These are phyloP conservation scores for Cystobasidiaceae sp. DNA, from an alignment of 1,284 basidiomycete genomes.

Conservation along the genomic window DNA sequence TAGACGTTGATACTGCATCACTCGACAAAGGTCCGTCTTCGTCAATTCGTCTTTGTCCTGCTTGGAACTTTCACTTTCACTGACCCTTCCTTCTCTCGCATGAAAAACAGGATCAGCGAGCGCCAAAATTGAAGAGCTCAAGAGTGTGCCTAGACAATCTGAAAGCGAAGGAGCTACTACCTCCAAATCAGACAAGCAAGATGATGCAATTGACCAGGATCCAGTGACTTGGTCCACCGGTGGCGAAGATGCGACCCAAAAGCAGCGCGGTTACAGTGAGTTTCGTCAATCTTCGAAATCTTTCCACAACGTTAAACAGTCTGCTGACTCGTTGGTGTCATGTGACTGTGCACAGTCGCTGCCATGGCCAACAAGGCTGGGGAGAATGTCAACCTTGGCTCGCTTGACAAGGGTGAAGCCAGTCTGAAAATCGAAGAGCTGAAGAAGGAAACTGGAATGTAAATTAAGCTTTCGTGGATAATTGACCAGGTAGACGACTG, in stretches of 20 bases:
- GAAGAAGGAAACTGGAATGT: constrained; percentile 29
- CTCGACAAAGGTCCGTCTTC: constrained; percentile 19
- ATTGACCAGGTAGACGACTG: background rate
- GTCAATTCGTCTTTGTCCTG: too few relatives aligned
- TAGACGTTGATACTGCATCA: constrained; percentile 28
- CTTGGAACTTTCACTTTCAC: too few relatives aligned
- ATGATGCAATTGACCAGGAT: constrained; percentile 21
- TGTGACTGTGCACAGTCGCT: constrained; percentile 1
- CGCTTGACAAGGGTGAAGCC: constrained; percentile 25
- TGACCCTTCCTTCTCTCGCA: too few relatives aligned
- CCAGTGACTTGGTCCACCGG: constrained; percentile 24
- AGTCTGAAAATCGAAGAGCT: constrained; percentile 27
- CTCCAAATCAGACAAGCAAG: constrained; percentile 19
- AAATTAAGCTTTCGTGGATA: background rate
- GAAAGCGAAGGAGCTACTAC: constrained; percentile 11
- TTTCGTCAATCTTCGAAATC: background rate
- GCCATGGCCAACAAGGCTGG: constrained; percentile 29
- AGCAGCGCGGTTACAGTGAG: constrained; percentile 28
- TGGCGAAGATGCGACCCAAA: constrained; percentile 23
- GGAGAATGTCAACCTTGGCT: constrained; percentile 15
- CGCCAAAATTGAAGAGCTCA: constrained; percentile 25
- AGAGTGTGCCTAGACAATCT: background rate
- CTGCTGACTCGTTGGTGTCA: background rate
- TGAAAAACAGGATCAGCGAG: constrained; percentile 21
- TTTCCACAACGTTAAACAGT: background rate